Base-by-base conservation (phyloP, 2,329 filamentous ascomycete species). In the Botrytis squamosa region DNA sequence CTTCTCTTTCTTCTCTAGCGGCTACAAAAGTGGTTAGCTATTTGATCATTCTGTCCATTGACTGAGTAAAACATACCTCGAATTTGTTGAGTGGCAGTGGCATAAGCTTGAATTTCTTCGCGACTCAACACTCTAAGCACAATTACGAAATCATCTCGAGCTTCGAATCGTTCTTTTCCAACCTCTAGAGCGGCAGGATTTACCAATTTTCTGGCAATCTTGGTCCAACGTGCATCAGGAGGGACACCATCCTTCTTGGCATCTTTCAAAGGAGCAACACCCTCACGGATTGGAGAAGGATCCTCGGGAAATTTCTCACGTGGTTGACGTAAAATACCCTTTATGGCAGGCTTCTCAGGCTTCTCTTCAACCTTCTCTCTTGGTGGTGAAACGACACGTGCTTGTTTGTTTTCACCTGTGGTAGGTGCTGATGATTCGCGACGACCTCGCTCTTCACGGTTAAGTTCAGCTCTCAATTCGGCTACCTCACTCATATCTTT, bases 191-290 rank as follows among this genome's bases (percentile, higher is more conserved):
- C 94, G 78, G 95, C 92, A 0, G 95, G 94, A 78, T 97, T 98
- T 79, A 98, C 95, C 72, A 97, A 88, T 77, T 92, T 90, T 73
- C 95, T 90, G 81, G 92, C 93, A 80, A 98, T 95, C 84, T 96
- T 97, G 65, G 95, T 98, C 95, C 95, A 98, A 72, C 94, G 89
- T 49, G 95, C 95, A 73, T 92, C 93, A 0, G 90, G 84, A 0
- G 92, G 92, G 46, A 94, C 93, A 57, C 93, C 91, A 75, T 91
- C 90, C 80, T 90, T 90, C 82, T 92, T 90, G 67, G 93, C 91
- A 80, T 97, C 94, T 83, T 97, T 97, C 80, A 97, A 89, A n/a
- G 95, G 95, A 2, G 95, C 94, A 10, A 97, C 95, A 25, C 95
- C 95, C 82, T 98, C 95, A 33, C 95, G 89, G 52, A 97, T 87